These are phyloP conservation scores for Boletus huronensis DNA, from an alignment of 768 basidiomycete species.

Conservation along the genomic window DNA sequence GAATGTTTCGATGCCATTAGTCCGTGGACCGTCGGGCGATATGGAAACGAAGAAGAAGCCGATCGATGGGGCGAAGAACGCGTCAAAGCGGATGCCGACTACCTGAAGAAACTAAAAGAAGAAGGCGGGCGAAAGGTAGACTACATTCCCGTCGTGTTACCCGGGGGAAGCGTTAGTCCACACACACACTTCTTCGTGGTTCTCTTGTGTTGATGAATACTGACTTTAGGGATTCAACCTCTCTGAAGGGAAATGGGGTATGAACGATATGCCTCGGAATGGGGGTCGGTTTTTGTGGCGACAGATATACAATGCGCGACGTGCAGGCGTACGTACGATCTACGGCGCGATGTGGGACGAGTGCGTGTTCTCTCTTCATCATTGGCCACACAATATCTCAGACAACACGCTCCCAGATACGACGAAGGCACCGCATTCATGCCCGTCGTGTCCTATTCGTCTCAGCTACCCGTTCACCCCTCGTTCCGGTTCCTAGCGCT, in stretches of 20 bases:
- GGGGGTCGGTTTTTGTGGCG: slow-evolving; percentile 79
- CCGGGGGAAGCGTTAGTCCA: slow-evolving; percentile 72
- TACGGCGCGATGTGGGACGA: slow-evolving; percentile 92
- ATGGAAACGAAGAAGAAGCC: slow-evolving; percentile 54
- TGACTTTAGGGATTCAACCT: slow-evolving; percentile 60
- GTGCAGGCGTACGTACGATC: slow-evolving; percentile 57
- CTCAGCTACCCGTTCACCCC: slow-evolving; percentile 58
- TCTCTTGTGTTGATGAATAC: slow-evolving; percentile 4
- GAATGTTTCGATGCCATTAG: slow-evolving; percentile 78
- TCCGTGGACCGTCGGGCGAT: slow-evolving; percentile 82
- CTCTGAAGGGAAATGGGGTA: slow-evolving; percentile 65
- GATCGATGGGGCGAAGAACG: slow-evolving; percentile 60
- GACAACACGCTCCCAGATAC: slow-evolving; percentile 44
- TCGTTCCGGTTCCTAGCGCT: slow-evolving; percentile 63
- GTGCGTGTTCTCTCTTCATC: slow-evolving; percentile 30
- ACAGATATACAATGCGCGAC: slow-evolving; percentile 67
- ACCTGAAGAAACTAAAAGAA: slow-evolving; percentile 50
- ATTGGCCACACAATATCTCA: background rate
- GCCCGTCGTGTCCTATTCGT: slow-evolving; percentile 60
- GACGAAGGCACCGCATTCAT: slow-evolving; percentile 84
- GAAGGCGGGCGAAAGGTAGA: slow-evolving; percentile 53
- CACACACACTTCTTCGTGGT: background rate
- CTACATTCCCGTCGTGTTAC: slow-evolving; percentile 81
- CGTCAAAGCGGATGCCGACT: slow-evolving; percentile 61
- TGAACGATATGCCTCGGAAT: slow-evolving; percentile 67